phyloP scores from a whole-genome alignment of 1,284 basidiomycete genomes.

The Vanrija humicola region DNA sequence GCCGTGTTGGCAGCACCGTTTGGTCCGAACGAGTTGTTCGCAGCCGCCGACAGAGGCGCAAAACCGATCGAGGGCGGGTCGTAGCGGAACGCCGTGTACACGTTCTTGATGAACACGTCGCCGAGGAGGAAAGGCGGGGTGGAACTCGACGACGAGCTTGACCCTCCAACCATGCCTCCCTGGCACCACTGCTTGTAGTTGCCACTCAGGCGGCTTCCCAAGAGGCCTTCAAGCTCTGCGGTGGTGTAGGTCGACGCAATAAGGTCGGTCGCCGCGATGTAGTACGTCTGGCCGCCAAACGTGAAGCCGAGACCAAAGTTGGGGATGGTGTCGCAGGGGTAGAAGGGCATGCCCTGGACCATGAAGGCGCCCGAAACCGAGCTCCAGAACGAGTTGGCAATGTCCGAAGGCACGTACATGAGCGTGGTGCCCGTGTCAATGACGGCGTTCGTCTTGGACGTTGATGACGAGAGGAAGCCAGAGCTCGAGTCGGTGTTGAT shows the following conservation, averaged over 20 bases:
- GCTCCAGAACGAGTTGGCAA: slow-evolving; percentile 15
- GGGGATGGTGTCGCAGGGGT: slow-evolving; percentile 11
- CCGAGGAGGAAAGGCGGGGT: slow-evolving; percentile 70
- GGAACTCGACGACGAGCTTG: neutral
- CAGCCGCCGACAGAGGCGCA: slow-evolving; percentile 26
- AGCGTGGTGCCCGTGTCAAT: slow-evolving; percentile 26
- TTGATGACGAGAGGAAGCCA: neutral
- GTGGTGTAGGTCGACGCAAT: neutral
- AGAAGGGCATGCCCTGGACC: slow-evolving; percentile 1
- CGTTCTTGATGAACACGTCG: slow-evolving; percentile 80
- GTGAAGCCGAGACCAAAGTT: neutral
- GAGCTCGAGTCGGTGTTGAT: neutral
- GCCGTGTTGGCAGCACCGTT: neutral
- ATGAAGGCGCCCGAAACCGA: slow-evolving; percentile 8
- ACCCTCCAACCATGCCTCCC: neutral
- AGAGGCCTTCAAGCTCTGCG: neutral
- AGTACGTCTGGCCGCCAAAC: neutral
- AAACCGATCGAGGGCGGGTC: slow-evolving; percentile 51
- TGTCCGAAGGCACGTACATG: slow-evolving; percentile 13
- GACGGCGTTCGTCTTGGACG: neutral
- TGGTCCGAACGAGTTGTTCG: neutral
- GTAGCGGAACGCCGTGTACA: slow-evolving; percentile 51
- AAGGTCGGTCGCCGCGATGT: neutral
- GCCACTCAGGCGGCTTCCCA: neutral
- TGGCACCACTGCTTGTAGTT: neutral